phyloP scores from a whole-genome alignment of 2,329 filamentous ascomycete species.

The Clonostachys rhizophaga region DNA sequence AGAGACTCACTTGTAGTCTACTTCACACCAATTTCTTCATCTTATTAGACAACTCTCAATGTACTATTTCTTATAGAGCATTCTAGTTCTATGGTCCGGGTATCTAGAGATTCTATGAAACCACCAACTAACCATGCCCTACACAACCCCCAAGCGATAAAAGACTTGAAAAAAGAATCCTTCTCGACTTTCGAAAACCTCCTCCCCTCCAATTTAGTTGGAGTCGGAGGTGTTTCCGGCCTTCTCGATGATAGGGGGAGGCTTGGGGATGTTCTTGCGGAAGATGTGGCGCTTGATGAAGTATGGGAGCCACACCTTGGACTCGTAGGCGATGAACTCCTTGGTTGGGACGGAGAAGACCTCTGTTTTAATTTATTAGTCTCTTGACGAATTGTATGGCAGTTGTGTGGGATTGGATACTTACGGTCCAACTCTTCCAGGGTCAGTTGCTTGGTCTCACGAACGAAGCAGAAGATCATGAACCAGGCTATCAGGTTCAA shows the following conservation, averaged over 20 bases:
- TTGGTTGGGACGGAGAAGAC: constrained; percentile 23
- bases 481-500: constrained; percentile 49
- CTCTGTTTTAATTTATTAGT: constrained; percentile 5
- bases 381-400: neutral
- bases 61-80: too few relatives aligned
- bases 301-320: constrained; percentile 25
- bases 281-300: constrained; percentile 30
- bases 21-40: too few relatives aligned
- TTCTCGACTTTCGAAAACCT: too few relatives aligned
- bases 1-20: too few relatives aligned
- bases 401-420: neutral
- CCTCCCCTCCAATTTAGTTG: too few relatives aligned
- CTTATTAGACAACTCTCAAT: too few relatives aligned
- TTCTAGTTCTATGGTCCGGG: too few relatives aligned
- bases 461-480: constrained; percentile 48
- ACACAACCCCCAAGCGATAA: too few relatives aligned
- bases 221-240: neutral
- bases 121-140: too few relatives aligned
- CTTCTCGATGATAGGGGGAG: constrained; percentile 18
- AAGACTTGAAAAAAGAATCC: too few relatives aligned
- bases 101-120: too few relatives aligned
- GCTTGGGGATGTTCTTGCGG: constrained; percentile 20
- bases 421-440: constrained; percentile 44
- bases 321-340: constrained; percentile 22
- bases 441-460: constrained; percentile 51